These are phyloP conservation scores for Piper longum DNA, from an alignment of 164 flowering plant species.

Conservation along the genomic window DNA sequence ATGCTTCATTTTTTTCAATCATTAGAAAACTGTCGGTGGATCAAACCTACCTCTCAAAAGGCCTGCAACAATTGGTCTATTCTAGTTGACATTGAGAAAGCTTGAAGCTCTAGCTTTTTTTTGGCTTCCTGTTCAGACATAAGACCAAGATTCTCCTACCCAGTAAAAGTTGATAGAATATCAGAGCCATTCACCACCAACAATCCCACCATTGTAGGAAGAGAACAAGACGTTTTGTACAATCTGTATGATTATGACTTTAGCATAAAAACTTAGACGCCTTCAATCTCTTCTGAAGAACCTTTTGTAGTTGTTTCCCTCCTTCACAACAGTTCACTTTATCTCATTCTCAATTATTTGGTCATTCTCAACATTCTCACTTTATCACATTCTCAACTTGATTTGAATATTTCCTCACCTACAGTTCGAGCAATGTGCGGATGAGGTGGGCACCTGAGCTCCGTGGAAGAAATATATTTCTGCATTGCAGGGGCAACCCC, in stretches of 20 bases:
- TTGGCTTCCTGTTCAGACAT: conserved; percentile 1
- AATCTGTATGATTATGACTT: neutral
- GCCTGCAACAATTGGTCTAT: conserved; percentile 1
- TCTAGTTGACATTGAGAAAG: neutral
- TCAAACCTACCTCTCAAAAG: conserved; percentile 2
- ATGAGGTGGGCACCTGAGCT: too few species aligned
- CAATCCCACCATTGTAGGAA: neutral
- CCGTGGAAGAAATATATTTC: too few species aligned
- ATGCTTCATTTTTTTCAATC: neutral
- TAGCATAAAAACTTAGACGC: neutral
- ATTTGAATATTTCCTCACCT: too few species aligned
- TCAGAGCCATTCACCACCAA: neutral
- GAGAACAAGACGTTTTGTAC: neutral
- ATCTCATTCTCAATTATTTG: too few species aligned
- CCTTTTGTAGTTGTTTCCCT: neutral
- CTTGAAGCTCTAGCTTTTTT: neutral
- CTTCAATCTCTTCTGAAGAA: too few species aligned
- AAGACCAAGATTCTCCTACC: conserved; percentile 1
- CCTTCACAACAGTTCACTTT: neutral
- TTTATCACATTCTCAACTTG: too few species aligned
- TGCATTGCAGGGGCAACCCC: too few species aligned
- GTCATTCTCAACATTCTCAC: too few species aligned
- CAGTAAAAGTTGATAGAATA: neutral
- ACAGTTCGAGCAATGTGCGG: too few species aligned
- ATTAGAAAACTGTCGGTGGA: neutral